Evolutionary conservation across 106 monocot species (phyloP), one percentile per base, ranked within the genome.

Genomic region (Allium cepa): DNA sequence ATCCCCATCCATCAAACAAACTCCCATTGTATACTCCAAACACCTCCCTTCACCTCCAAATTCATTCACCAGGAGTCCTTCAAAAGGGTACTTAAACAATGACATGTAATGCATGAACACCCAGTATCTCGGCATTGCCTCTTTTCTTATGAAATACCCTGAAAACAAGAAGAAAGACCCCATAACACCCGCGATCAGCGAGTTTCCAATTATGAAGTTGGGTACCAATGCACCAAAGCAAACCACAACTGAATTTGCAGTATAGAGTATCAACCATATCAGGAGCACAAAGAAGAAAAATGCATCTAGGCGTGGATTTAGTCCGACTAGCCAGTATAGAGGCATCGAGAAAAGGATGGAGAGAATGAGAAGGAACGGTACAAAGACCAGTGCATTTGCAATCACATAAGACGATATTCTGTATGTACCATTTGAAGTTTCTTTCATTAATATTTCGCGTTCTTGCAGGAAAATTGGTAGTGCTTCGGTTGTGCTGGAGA

Each of bases 91-190:
- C 79, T 88, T 97, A 69, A 97, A 97, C 78, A 97, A 59, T 2
- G 96, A 97, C 0, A 87, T 36, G 59, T 92, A 97, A 73, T 92
- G 86, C 96, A 97, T 89, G 78, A 97, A 97, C 14, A 92, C 75
- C 96, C 96, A 97, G 57, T 79, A 97, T 0, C 78, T 53, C 11
- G 96, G 96, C 78, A 97, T 92, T 55, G 47, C 78, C 52, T 82
- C 69, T 77, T 92, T 89, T 69, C 79, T 50, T 75, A 89, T 92
- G 82, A 94, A 94, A 68, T 91, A 94, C 27, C 94, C 94, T 5
- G 96, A 92, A 69, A 97, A 97, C 58, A 92, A 69, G 69, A 92
- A 97, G 82, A 88, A 97, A 12, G 82, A 76, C 1, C 96, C 96
- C 88, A 97, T 80, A 28, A 84, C 78, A 3, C 92, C 92, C 10